Percentiles rank a stretch among this genome's conserved stretches.
Evolutionary conservation across 2,329 filamentous ascomycete species (phyloP).

Genomic region (Aureobasidium sp.): DNA sequence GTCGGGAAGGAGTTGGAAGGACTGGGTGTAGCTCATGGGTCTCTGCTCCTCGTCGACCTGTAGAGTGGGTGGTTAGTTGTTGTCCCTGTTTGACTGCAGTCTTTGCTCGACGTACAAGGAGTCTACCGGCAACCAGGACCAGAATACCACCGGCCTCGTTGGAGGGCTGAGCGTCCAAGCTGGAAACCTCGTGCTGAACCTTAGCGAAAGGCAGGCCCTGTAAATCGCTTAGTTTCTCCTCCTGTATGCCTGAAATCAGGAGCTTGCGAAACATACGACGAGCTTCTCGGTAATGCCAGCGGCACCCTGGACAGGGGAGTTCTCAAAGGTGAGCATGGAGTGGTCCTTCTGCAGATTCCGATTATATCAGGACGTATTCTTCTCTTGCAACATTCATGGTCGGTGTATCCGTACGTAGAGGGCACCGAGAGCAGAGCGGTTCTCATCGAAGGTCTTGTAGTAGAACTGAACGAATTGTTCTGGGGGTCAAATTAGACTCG

Average conservation of each 20-base stretch:
- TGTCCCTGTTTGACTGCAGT: not conserved
- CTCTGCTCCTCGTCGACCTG: slow-evolving; percentile 80
- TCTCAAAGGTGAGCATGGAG: slow-evolving; percentile 95
- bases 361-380: not conserved
- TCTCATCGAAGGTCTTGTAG: slow-evolving; percentile 76
- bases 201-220: slow-evolving; percentile 74
- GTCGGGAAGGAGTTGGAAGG: slow-evolving; percentile 75
- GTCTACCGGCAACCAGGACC: slow-evolving; percentile 79
- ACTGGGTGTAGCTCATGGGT: slow-evolving; percentile 86
- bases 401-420: slow-evolving; percentile 66
- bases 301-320: slow-evolving; percentile 56
- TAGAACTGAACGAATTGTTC: slow-evolving; percentile 87
- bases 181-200: slow-evolving; percentile 69
- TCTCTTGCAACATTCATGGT: slow-evolving; percentile 15
- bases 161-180: slow-evolving; percentile 77
- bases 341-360: slow-evolving; percentile 55
- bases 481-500: slow-evolving; percentile 31
- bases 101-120: slow-evolving; percentile 55
- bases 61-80: not conserved
- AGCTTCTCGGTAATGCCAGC: slow-evolving; percentile 72
- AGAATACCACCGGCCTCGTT: slow-evolving; percentile 62
- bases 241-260: not conserved
- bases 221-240: slow-evolving; percentile 8
- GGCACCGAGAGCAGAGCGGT: slow-evolving; percentile 55
- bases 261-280: slow-evolving; percentile 47